Evolutionary conservation across 2,329 filamentous ascomycete species (phyloP).

Genomic region (Tolypocladium amazonense): DNA sequence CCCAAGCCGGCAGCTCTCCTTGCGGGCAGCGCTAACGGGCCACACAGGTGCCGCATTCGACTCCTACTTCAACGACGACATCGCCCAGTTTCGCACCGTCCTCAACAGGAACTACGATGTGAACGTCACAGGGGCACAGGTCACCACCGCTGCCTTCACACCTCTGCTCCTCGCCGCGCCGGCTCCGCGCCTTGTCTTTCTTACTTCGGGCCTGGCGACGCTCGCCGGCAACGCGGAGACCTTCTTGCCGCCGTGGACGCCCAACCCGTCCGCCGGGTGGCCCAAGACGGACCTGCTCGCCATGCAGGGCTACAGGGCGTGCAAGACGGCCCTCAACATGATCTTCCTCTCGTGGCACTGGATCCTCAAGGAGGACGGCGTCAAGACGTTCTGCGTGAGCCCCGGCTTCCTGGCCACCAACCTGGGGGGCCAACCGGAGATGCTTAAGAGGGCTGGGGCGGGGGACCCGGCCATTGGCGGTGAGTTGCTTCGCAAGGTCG

Average conservation of each 20-base stretch:
- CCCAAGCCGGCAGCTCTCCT: constrained; percentile 2
- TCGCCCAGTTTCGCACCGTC: constrained; percentile 22
- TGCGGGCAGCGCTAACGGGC: neutral
- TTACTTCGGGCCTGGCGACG: constrained; percentile 32
- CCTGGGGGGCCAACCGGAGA: constrained; percentile 21
- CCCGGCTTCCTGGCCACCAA: constrained; percentile 39
- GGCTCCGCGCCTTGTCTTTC: constrained; percentile 36
- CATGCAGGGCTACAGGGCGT: constrained; percentile 10
- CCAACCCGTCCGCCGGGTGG: constrained; percentile 28
- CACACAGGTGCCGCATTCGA: constrained; percentile 32
- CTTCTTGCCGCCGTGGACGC: constrained; percentile 13
- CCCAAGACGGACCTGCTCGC: constrained; percentile 37
- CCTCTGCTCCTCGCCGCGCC: constrained; percentile 32
- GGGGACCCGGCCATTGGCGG: constrained; percentile 24
- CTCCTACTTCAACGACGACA: constrained; percentile 11
- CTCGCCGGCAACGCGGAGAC: constrained; percentile 19
- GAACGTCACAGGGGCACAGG: constrained; percentile 37
- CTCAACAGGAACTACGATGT: constrained; percentile 37
- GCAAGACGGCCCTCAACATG: constrained; percentile 19
- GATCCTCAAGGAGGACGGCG: constrained; percentile 33
- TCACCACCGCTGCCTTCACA: constrained; percentile 25
- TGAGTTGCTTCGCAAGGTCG: constrained; percentile 24
- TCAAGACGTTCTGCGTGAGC: constrained; percentile 36
- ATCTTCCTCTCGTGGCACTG: constrained; percentile 31
- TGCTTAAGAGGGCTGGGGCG: constrained; percentile 22